These are phyloP conservation scores for Penicillium sp. DNA, from an alignment of 2,329 filamentous ascomycete genomes.

Conservation along the genomic window DNA sequence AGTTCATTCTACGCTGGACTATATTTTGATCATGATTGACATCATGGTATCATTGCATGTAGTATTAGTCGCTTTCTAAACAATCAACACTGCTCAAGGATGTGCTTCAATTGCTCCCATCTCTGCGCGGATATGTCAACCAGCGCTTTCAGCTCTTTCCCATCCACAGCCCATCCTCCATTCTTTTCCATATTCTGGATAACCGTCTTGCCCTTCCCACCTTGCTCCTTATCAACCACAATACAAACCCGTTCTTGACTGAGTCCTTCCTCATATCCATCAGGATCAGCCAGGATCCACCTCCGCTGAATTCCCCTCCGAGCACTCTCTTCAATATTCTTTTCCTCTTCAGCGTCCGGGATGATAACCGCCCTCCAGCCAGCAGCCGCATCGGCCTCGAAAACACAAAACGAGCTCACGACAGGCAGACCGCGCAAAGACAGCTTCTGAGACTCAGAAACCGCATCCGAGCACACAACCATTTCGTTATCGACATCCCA, in stretches of 20 bases:
- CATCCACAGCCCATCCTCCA: conserved; percentile 64
- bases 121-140: conserved; percentile 53
- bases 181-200: conserved; percentile 71
- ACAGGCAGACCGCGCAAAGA: conserved; percentile 60
- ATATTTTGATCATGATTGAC: not conserved
- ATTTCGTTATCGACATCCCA: conserved; percentile 77
- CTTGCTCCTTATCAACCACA: conserved; percentile 59
- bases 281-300: conserved; percentile 81
- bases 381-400: conserved; percentile 50
- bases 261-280: conserved; percentile 77
- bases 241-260: conserved; percentile 77
- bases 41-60: conserved; percentile 24
- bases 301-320: conserved; percentile 28
- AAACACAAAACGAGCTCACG: conserved; percentile 68
- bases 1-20: no score
- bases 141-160: conserved; percentile 53
- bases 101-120: conserved; percentile 52
- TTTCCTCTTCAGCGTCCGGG: conserved; percentile 35
- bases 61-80: conserved; percentile 6
- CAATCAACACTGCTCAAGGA: conserved; percentile 29
- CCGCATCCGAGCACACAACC: conserved; percentile 62
- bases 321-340: no score
- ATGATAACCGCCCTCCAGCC: conserved; percentile 34
- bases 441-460: conserved; percentile 49
- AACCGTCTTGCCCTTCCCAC: conserved; percentile 40